phyloP scores from a whole-genome alignment of 2,329 filamentous ascomycete species.

The Sclerotiophoma versabilis region DNA sequence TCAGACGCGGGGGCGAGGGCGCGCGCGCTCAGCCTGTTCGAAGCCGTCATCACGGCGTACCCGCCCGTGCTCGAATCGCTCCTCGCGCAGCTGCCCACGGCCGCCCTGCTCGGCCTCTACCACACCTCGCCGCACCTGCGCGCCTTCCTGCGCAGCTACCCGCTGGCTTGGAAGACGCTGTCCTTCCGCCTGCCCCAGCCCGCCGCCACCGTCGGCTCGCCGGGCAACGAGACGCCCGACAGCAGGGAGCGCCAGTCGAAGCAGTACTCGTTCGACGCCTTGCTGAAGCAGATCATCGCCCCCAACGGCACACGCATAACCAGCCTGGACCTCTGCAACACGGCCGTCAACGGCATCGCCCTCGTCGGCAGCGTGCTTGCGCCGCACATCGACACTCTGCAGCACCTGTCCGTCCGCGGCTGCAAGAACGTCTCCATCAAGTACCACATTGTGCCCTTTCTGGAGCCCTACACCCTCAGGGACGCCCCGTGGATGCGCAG shows the following conservation, averaged over 20 bases:
- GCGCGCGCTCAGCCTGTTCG: slow-evolving; percentile 53
- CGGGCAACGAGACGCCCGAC: slow-evolving; percentile 52
- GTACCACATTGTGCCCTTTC: slow-evolving; percentile 68
- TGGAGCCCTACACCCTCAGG: slow-evolving; percentile 52
- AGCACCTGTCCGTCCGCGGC: slow-evolving; percentile 67
- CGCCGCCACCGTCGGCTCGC: slow-evolving; percentile 44
- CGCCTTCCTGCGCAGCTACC: slow-evolving; percentile 62
- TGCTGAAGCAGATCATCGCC: slow-evolving; percentile 63
- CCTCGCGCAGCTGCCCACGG: slow-evolving; percentile 63
- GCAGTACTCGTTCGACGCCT: slow-evolving; percentile 64
- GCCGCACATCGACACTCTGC: slow-evolving; percentile 61
- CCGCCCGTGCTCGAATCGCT: slow-evolving; percentile 66
- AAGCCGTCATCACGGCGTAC: slow-evolving; percentile 63
- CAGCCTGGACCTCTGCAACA: slow-evolving; percentile 67
- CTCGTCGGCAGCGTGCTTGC: slow-evolving; percentile 63
- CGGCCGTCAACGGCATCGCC: slow-evolving; percentile 64
- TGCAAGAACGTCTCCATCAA: slow-evolving; percentile 71
- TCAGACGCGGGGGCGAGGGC: neutral
- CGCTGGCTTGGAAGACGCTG: slow-evolving; percentile 66
- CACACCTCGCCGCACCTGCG: slow-evolving; percentile 65
- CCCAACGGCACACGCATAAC: slow-evolving; percentile 64
- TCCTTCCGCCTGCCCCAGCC: slow-evolving; percentile 63
- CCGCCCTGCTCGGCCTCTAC: slow-evolving; percentile 64
- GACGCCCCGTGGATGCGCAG: slow-evolving; percentile 53
- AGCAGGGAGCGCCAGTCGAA: slow-evolving; percentile 59